phyloP scores from a whole-genome alignment of 2,329 filamentous ascomycete genomes.

The Cladosporium cucumerinum region DNA sequence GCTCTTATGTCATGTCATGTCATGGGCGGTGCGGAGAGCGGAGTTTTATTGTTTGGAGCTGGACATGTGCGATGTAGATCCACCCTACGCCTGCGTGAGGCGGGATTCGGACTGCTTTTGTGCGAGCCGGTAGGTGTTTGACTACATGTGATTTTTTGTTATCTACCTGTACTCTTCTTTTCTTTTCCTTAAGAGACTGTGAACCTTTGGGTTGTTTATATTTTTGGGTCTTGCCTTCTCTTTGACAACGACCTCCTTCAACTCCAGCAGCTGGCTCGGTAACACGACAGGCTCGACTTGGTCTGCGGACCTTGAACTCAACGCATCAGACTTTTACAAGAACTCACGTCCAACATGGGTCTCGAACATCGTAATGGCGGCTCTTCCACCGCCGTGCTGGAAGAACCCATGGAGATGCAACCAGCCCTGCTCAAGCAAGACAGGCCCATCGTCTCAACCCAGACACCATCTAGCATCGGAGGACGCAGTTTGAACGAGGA shows the following conservation, averaged over 20 bases:
- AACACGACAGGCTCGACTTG: neutral
- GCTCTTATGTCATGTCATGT: neutral
- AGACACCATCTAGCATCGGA: constrained; percentile 23
- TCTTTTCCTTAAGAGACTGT: too few relatives aligned
- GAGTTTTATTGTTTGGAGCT: neutral
- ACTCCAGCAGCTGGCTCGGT: neutral
- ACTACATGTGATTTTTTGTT: neutral
- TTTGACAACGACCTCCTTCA: neutral
- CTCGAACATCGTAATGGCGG: constrained; percentile 22
- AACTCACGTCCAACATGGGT: constrained; percentile 12
- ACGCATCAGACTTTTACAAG: neutral
- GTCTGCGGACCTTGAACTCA: neutral
- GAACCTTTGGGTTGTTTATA: too few relatives aligned
- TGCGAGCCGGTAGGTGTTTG: neutral
- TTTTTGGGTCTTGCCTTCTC: too few relatives aligned
- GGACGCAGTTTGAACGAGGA: constrained; percentile 7
- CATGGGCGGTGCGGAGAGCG: neutral
- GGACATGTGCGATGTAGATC: neutral
- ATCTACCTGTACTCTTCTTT: neutral
- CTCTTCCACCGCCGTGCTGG: constrained; percentile 29
- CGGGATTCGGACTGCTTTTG: neutral
- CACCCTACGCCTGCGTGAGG: neutral
- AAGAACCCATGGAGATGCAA: constrained; percentile 27
- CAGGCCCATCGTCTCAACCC: constrained; percentile 16
- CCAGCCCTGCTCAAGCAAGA: constrained; percentile 22